These are phyloP conservation scores for Erythrophleum ivorense DNA, from an alignment of 331 rosid genomes.

Conservation along the genomic window DNA sequence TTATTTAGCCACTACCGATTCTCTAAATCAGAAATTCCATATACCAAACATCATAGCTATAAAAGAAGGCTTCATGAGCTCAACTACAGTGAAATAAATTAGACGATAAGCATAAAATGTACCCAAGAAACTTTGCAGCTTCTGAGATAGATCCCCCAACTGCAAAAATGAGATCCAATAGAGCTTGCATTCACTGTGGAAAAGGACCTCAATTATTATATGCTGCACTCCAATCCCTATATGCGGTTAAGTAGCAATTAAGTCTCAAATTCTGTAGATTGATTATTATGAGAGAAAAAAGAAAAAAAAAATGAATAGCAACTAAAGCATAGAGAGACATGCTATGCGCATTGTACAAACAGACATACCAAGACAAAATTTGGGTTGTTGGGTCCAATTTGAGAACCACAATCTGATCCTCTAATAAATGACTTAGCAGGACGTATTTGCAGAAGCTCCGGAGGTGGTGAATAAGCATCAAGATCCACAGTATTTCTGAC, in stretches of 20 bases:
- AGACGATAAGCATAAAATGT: no score
- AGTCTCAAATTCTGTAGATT: neutral
- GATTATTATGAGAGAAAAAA: constrained; percentile 19
- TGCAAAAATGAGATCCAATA: constrained; percentile 80
- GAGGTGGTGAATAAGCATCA: constrained; percentile 17
- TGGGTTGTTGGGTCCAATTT: no score
- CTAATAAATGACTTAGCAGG: neutral
- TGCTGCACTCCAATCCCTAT: neutral
- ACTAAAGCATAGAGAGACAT: neutral
- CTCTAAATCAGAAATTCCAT: constrained; percentile 7
- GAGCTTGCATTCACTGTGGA: constrained; percentile 92
- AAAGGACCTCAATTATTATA: constrained; percentile 28
- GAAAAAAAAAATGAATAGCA: constrained; percentile 1
- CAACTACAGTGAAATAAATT: no score
- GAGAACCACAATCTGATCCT: constrained; percentile 1
- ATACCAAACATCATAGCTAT: neutral
- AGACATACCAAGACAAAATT: constrained; percentile 33
- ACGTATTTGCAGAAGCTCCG: constrained; percentile 3
- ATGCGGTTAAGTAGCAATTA: constrained; percentile 25
- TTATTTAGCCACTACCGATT: neutral
- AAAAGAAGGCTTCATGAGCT: constrained; percentile 1
- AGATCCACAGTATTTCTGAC: constrained; percentile 4
- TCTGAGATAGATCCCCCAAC: constrained; percentile 86
- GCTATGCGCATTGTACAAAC: neutral
- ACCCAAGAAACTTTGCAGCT: constrained; percentile 89